Percentiles rank a stretch among this genome's conserved stretches.
These are phyloP conservation scores for Strobilomyces confusus DNA, from an alignment of 768 basidiomycete genomes.

Conservation along the genomic window DNA sequence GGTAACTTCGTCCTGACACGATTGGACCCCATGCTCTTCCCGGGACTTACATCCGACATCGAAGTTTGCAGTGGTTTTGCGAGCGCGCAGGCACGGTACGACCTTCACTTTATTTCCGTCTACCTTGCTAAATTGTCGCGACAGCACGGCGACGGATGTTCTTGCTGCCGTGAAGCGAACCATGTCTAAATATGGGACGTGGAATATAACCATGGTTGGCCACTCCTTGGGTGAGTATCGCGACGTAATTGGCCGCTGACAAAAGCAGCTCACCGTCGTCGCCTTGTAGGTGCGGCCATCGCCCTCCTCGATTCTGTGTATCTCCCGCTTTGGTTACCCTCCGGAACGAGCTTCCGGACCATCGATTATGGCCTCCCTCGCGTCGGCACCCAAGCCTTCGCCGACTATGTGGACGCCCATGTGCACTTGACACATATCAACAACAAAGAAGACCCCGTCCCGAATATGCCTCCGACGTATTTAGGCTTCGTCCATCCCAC, in stretches of 20 bases:
- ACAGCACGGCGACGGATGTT: slow-evolving; percentile 38
- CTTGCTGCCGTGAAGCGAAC: slow-evolving; percentile 44
- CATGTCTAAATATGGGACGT: slow-evolving; percentile 33
- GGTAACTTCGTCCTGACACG: slow-evolving; percentile 32
- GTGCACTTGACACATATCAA: slow-evolving; percentile 49
- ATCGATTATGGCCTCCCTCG: slow-evolving; percentile 37
- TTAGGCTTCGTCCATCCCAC: slow-evolving; percentile 38
- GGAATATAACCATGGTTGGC: slow-evolving; percentile 41
- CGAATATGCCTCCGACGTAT: slow-evolving; percentile 32
- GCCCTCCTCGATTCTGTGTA: slow-evolving; percentile 38
- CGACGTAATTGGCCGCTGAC: background rate
- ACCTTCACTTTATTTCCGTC: background rate
- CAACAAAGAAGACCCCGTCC: slow-evolving; percentile 43
- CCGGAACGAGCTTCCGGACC: slow-evolving; percentile 30
- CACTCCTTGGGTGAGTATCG: slow-evolving; percentile 37
- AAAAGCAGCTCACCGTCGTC: too few relatives aligned
- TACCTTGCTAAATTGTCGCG: background rate
- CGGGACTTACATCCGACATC: slow-evolving; percentile 41
- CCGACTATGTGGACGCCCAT: slow-evolving; percentile 49
- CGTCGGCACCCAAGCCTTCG: slow-evolving; percentile 58
- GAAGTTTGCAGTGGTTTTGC: slow-evolving; percentile 47
- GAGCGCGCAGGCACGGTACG: slow-evolving; percentile 42
- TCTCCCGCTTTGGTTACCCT: slow-evolving; percentile 36
- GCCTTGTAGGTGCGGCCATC: slow-evolving; percentile 33
- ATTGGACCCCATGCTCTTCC: slow-evolving; percentile 45